Conservation (phyloP, 208 protist genomes). For the Wallacemonas sp. region DNA sequence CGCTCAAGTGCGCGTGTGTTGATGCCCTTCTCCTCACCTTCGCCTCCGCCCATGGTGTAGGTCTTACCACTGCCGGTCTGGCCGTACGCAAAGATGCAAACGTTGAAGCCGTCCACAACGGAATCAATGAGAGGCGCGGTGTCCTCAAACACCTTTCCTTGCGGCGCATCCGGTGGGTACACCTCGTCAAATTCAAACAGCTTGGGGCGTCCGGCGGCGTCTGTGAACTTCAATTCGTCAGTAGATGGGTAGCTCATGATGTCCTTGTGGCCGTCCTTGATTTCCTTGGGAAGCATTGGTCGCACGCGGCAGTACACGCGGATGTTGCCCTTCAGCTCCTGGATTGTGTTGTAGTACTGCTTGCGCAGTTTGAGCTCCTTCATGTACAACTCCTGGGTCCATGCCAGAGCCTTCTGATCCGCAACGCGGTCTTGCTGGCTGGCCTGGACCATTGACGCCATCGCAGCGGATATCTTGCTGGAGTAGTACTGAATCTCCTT, state of each 20-base stretch:
- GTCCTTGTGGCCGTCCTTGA: conserved; percentile 64
- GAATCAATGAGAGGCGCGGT: conserved; percentile 92
- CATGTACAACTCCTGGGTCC: conserved; percentile 90
- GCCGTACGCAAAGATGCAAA: conserved; percentile 94
- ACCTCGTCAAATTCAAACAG: conserved; percentile 93
- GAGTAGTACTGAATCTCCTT: conserved; percentile 68
- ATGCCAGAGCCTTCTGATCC: conserved; percentile 78
- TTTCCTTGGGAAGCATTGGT: conserved; percentile 82
- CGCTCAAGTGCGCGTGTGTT: conserved; percentile 87
- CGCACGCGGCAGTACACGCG: conserved; percentile 94
- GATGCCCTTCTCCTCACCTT: conserved; percentile 80
- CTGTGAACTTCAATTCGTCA: conserved; percentile 81
- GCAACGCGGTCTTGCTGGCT: conserved; percentile 60
- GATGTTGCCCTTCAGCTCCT: conserved; percentile 94
- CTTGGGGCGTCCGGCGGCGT: conserved; percentile 74
- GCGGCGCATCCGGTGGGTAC: conserved; percentile 70
- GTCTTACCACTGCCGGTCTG: conserved; percentile 93
- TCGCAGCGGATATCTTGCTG: conserved; percentile 63
- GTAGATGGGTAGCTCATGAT: conserved; percentile 77
- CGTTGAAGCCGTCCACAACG: conserved; percentile 93
- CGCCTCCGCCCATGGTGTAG: conserved; percentile 86
- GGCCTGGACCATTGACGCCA: conserved; percentile 75
- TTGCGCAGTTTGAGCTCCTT: conserved; percentile 91
- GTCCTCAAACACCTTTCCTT: conserved; percentile 90
- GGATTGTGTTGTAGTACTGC: conserved; percentile 93